These are phyloP conservation scores for Candida ascalaphidarum DNA, from an alignment of 805 yeast genomes.

Conservation along the genomic window DNA sequence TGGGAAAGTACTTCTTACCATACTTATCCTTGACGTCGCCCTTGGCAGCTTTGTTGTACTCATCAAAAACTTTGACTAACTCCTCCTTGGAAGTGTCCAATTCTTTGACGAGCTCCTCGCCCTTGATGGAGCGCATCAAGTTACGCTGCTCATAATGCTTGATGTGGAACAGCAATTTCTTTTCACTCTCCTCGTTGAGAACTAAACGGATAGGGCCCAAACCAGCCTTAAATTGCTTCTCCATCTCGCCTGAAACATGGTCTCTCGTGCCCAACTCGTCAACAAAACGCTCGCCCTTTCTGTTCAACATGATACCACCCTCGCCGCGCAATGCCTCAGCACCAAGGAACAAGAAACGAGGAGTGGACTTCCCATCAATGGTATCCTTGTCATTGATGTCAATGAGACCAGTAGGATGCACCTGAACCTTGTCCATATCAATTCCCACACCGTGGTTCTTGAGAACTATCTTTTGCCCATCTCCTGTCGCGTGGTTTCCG, in stretches of 20 bases:
- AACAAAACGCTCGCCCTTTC: conserved; percentile 46
- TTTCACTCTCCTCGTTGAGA: conserved; percentile 38
- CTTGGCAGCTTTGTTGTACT: conserved; percentile 33
- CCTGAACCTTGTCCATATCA: conserved; percentile 59
- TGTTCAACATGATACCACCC: conserved; percentile 52
- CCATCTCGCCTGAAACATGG: conserved; percentile 51
- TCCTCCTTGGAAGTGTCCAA: conserved; percentile 22
- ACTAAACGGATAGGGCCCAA: conserved; percentile 43
- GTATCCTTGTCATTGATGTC: conserved; percentile 39
- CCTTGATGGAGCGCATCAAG: conserved; percentile 40
- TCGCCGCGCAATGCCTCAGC: conserved; percentile 63
- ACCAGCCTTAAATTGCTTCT: conserved; percentile 28
- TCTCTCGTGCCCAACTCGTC: conserved; percentile 57
- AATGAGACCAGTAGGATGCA: conserved; percentile 61
- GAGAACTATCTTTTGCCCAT: conserved; percentile 50
- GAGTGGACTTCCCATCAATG: conserved; percentile 25
- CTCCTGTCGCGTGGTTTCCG: conserved; percentile 55
- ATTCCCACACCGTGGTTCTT: conserved; percentile 45
- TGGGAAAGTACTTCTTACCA: conserved; percentile 42
- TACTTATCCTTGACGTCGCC: conserved; percentile 31
- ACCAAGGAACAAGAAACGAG: conserved; percentile 49
- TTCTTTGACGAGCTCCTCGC: conserved; percentile 35
- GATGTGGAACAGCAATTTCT: conserved; percentile 40
- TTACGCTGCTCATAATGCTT: conserved; percentile 50
- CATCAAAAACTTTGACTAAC: conserved; percentile 23